Evolutionary conservation across 352 stramenopile species (phyloP).

Genomic region (Globisporangium rhizosaccharum): DNA sequence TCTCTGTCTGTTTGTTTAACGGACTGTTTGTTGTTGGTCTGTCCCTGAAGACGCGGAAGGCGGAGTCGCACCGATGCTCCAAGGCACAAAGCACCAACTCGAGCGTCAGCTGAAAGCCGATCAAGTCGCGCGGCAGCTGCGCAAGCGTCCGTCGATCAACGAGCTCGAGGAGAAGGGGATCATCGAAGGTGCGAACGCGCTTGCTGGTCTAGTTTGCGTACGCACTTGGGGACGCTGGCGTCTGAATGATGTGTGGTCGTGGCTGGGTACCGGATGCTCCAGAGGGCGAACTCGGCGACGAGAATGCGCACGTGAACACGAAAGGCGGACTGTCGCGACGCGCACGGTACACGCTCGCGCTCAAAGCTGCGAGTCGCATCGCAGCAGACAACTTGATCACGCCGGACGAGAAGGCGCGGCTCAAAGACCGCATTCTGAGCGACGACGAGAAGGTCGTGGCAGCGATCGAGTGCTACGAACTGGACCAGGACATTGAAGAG

Average conservation of each 20-base stretch:
- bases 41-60: constrained; percentile 27
- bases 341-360: constrained; percentile 69
- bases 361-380: constrained; percentile 74
- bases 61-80: constrained; percentile 51
- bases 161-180: constrained; percentile 79
- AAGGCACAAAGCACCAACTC: constrained; percentile 67
- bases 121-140: constrained; percentile 59
- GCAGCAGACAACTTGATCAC: constrained; percentile 80
- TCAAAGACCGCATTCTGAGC: constrained; percentile 83
- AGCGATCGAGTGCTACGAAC: constrained; percentile 77
- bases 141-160: constrained; percentile 57
- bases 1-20: not conserved
- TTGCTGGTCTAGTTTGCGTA: too few relatives aligned
- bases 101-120: constrained; percentile 70
- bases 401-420: constrained; percentile 60
- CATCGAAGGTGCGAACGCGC: constrained; percentile 38
- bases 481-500: constrained; percentile 79
- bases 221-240: too few relatives aligned
- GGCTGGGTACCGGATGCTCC: not conserved
- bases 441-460: constrained; percentile 73
- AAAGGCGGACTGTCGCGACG: constrained; percentile 52
- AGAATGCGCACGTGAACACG: constrained; percentile 25
- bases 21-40: not conserved
- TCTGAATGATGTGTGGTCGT: not conserved
- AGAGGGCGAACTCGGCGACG: constrained; percentile 64